These are phyloP conservation scores for Talaromyces pinophilus DNA, from an alignment of 2,329 filamentous ascomycete species.

Conservation along the genomic window DNA sequence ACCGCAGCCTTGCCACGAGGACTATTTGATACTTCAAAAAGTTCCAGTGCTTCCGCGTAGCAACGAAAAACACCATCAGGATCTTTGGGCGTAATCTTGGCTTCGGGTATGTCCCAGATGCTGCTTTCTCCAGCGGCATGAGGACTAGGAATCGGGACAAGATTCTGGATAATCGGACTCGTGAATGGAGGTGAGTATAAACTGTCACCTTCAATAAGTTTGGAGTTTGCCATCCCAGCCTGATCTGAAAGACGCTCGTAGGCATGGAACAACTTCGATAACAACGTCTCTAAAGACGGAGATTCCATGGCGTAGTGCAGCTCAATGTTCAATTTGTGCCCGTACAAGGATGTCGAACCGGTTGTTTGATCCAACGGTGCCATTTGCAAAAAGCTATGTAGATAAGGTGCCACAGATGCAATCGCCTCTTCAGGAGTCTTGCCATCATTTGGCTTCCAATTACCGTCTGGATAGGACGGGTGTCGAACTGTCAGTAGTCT, in stretches of 20 bases:
- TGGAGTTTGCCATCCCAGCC: constrained; percentile 28
- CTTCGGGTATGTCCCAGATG: constrained; percentile 14
- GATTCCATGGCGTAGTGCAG: constrained; percentile 25
- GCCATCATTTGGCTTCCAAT: constrained; percentile 12
- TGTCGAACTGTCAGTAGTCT: constrained; percentile 10
- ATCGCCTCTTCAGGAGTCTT: constrained; percentile 10
- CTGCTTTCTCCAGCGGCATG: constrained; percentile 15
- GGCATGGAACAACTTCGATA: constrained; percentile 22
- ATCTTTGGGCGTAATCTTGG: constrained; percentile 23
- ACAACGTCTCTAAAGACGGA: constrained; percentile 11
- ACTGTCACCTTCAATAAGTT: constrained; percentile 29
- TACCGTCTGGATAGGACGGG: constrained; percentile 10
- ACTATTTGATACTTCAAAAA: constrained; percentile 24
- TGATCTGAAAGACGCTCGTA: constrained; percentile 25
- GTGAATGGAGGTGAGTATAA: constrained; percentile 28
- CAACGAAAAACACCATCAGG: constrained; percentile 17
- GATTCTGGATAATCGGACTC: constrained; percentile 28
- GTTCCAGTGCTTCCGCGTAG: constrained; percentile 25
- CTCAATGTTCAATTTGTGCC: constrained; percentile 26
- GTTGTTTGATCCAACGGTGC: background rate
- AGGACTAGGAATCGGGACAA: constrained; percentile 24
- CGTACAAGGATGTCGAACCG: constrained; percentile 17
- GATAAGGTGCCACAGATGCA: background rate
- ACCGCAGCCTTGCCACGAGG: constrained; percentile 28
- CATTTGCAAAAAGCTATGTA: constrained; percentile 13